Conservation (phyloP, 306 rosid species). For the Prunus fruticosa region DNA sequence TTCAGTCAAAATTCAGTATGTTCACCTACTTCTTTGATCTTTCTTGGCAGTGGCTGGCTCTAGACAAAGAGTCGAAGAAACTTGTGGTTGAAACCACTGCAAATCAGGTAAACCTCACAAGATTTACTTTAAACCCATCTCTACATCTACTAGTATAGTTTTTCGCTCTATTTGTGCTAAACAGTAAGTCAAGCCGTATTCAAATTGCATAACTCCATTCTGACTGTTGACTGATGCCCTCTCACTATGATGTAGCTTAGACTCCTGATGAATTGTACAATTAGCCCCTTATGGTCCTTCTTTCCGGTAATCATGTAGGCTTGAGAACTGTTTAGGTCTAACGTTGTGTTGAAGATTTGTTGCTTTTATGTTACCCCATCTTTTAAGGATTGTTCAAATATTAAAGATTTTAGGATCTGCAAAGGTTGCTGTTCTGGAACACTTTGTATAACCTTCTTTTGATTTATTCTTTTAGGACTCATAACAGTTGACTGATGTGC, state of each 20-base stretch:
- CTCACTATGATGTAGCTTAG: not conserved
- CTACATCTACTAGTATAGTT: not conserved
- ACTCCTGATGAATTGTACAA: not conserved
- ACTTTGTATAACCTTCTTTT: not conserved
- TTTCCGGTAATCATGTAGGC: not conserved
- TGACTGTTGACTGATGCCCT: not conserved
- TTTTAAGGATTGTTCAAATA: not conserved
- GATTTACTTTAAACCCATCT: not conserved
- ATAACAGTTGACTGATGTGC: constrained; percentile 2
- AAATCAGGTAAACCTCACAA: constrained; percentile 63
- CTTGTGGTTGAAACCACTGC: constrained; percentile 90
- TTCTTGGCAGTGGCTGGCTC: constrained; percentile 86
- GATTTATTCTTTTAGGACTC: too few species aligned
- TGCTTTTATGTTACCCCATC: not conserved
- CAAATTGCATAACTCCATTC: not conserved
- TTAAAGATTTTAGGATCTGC: not conserved
- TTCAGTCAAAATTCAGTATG: not conserved
- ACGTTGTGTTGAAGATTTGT: not conserved
- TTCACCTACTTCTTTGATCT: constrained; percentile 14
- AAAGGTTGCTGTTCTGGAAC: not conserved
- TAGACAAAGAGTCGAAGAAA: constrained; percentile 82
- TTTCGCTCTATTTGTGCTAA: not conserved
- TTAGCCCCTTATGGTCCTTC: not conserved
- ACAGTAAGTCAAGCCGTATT: not conserved
- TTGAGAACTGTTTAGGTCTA: not conserved